Percentiles rank a stretch among this genome's conserved stretches.
Evolutionary conservation across 2,329 filamentous ascomycete genomes (phyloP).

Genomic region (Stemphylium beticola): DNA sequence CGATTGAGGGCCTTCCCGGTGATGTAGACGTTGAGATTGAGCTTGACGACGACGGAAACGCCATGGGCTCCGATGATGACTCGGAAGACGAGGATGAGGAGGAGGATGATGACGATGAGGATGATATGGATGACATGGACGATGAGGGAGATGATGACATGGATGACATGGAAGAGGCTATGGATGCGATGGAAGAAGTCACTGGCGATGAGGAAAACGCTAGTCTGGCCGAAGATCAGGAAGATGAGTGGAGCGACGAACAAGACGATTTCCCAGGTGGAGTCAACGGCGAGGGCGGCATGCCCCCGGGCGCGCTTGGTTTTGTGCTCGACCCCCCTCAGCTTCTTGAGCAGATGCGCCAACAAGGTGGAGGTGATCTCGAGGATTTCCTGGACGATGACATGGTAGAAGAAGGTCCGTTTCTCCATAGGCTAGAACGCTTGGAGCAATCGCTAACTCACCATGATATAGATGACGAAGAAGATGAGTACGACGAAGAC

Average conservation of each 20-base stretch:
- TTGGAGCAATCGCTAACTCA: constrained; percentile 42
- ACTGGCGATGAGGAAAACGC: constrained; percentile 57
- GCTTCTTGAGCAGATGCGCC: constrained; percentile 50
- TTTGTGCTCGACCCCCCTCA: constrained; percentile 47
- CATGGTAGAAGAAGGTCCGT: constrained; percentile 66
- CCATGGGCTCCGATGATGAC: constrained; percentile 61
- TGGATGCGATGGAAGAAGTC: constrained; percentile 50
- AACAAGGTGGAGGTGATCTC: constrained; percentile 52
- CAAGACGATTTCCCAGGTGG: constrained; percentile 52
- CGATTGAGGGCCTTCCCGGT: constrained; percentile 67
- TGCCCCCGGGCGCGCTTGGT: constrained; percentile 50
- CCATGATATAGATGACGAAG: constrained; percentile 64
- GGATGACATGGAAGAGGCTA: constrained; percentile 52
- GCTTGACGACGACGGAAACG: constrained; percentile 70
- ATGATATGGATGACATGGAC: constrained; percentile 54
- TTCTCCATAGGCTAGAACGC: not conserved
- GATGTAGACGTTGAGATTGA: constrained; percentile 85
- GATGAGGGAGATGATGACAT: constrained; percentile 29
- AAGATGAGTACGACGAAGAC: constrained; percentile 71
- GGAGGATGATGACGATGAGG: constrained; percentile 57
- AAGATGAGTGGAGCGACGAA: constrained; percentile 55
- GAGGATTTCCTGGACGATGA: constrained; percentile 64
- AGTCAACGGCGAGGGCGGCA: constrained; percentile 61
- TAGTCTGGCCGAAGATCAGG: constrained; percentile 50
- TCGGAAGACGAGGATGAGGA: constrained; percentile 64